Percentiles rank a stretch among this genome's conserved stretches.
Conservation (phyloP, 495 filamentous ascomycete species). For the Immersiella caudata region DNA sequence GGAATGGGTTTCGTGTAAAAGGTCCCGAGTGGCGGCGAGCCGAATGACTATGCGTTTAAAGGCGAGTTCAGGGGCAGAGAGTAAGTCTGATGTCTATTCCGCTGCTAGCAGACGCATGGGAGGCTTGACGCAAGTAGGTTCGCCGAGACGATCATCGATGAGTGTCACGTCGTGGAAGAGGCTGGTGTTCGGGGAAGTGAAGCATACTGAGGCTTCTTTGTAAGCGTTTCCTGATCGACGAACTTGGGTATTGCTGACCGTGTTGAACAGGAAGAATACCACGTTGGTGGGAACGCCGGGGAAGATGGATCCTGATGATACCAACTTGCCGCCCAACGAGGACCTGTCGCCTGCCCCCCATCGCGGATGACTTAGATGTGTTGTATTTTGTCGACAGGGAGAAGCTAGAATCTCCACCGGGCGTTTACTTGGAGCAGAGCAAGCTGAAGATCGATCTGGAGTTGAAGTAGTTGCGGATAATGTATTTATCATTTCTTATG, state of each 20-base stretch:
- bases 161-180: constrained; percentile 28
- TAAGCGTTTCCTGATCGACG: background rate
- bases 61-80: constrained; percentile 19
- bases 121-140: constrained; percentile 13
- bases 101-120: background rate
- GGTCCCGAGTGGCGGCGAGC: constrained; percentile 25
- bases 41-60: constrained; percentile 26
- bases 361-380: constrained; percentile 29
- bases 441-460: constrained; percentile 3
- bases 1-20: constrained; percentile 38
- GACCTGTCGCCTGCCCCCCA: constrained; percentile 26
- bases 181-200: constrained; percentile 26
- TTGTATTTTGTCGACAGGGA: constrained; percentile 22
- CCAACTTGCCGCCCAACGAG: constrained; percentile 28
- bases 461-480: constrained; percentile 2
- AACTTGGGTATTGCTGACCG: background rate
- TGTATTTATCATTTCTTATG: background rate
- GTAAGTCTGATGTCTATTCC: background rate
- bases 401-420: background rate
- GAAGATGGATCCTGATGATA: constrained; percentile 25
- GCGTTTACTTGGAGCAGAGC: constrained; percentile 2
- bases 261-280: constrained; percentile 31
- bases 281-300: constrained; percentile 31
- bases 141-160: constrained; percentile 25
- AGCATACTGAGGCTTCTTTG: constrained; percentile 24